These are phyloP conservation scores for Madurella mycetomatis DNA, from an alignment of 2,329 filamentous ascomycete genomes.

Conservation along the genomic window DNA sequence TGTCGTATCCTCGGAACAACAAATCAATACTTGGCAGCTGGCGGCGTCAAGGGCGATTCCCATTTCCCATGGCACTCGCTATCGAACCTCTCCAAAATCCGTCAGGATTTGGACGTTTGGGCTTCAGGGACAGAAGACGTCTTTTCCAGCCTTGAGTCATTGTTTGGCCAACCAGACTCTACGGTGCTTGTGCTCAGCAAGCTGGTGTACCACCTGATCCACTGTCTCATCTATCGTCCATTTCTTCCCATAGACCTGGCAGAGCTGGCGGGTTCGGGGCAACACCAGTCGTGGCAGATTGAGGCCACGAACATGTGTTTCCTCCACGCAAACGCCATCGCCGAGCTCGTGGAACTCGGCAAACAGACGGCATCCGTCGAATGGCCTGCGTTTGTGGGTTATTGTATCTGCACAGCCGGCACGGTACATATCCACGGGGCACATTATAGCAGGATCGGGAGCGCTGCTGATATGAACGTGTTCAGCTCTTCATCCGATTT, in stretches of 20 bases:
- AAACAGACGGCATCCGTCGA: conserved; percentile 70
- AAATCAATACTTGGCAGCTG: conserved; percentile 77
- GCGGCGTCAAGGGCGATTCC: conserved; percentile 82
- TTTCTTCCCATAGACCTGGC: conserved; percentile 81
- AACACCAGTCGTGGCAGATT: conserved; percentile 90
- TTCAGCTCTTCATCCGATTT: conserved; percentile 63
- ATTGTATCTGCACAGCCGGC: conserved; percentile 80
- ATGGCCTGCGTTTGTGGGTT: conserved; percentile 83
- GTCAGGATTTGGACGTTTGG: conserved; percentile 81
- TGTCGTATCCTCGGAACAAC: conserved; percentile 76
- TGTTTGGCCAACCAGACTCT: conserved; percentile 75
- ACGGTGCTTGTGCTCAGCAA: conserved; percentile 78
- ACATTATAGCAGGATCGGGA: conserved; percentile 61
- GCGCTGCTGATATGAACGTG: conserved; percentile 53
- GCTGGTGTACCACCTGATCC: conserved; percentile 79
- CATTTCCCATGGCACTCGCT: conserved; percentile 89
- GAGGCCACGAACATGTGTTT: conserved; percentile 85
- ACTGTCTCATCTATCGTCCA: conserved; percentile 81
- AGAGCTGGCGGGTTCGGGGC: conserved; percentile 72
- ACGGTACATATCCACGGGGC: conserved; percentile 85
- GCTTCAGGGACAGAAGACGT: conserved; percentile 74
- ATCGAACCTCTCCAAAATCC: conserved; percentile 80
- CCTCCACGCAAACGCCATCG: conserved; percentile 80
- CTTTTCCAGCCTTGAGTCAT: conserved; percentile 68
- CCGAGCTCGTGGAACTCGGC: conserved; percentile 75